These are phyloP conservation scores for Straminergon stramineum DNA, from an alignment of 225 moss, liverwort and hornwort species.

Conservation along the genomic window DNA sequence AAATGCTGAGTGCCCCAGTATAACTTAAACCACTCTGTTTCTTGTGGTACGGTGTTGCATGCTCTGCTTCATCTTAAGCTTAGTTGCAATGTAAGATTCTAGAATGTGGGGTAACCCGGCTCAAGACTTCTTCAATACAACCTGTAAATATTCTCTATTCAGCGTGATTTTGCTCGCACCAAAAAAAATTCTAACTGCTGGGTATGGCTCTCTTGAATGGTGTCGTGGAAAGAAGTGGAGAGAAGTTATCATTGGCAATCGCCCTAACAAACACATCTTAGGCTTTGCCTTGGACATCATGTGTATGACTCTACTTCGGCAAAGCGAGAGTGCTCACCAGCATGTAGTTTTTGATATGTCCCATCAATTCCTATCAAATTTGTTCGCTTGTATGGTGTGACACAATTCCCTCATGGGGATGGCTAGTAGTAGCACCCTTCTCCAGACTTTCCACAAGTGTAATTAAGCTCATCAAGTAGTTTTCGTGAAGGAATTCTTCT, in stretches of 20 bases:
- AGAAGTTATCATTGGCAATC: not conserved
- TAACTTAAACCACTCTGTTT: not conserved
- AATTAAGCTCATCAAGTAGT: not conserved
- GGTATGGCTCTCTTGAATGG: not conserved
- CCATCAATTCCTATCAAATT: not conserved
- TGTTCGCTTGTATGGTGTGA: no score
- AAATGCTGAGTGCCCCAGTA: not conserved
- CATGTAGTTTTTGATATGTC: not conserved
- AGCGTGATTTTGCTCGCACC: not conserved
- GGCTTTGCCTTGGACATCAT: not conserved
- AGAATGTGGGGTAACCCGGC: not conserved
- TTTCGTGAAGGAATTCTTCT: no score
- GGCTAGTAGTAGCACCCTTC: no score
- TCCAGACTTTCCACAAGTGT: not conserved
- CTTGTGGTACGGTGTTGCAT: not conserved
- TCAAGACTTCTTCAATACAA: not conserved
- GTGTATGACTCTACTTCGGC: no score
- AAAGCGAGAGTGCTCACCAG: no score
- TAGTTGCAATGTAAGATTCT: not conserved
- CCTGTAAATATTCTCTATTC: not conserved
- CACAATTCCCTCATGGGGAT: not conserved
- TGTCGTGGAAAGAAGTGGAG: not conserved
- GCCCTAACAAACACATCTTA: not conserved
- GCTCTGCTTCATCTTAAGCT: not conserved
- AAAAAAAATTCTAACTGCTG: not conserved